phyloP scores from a whole-genome alignment of 2,329 filamentous ascomycete genomes.

The Penicillium sp. region DNA sequence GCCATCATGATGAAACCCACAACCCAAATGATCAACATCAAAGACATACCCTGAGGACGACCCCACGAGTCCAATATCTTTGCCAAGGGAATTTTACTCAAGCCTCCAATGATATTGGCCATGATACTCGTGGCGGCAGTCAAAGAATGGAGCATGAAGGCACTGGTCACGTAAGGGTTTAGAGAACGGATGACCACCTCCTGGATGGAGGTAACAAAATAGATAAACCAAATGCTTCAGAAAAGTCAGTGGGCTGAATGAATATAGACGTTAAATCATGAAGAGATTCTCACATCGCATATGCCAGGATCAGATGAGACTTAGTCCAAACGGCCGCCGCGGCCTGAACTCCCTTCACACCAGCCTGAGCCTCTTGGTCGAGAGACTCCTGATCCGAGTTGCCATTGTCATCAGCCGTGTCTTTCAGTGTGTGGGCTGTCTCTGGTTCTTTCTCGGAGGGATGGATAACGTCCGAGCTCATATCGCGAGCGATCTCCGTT shows the following conservation, averaged over 20 bases:
- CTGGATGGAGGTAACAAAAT: constrained; percentile 16
- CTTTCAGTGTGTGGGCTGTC: neutral
- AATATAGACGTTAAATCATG: neutral
- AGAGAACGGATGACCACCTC: constrained; percentile 12
- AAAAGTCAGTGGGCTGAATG: neutral
- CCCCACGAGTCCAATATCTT: constrained; percentile 22
- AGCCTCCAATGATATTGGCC: constrained; percentile 7
- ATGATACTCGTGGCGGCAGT: constrained; percentile 12
- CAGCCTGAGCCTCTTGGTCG: constrained; percentile 14
- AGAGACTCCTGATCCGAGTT: constrained; percentile 4
- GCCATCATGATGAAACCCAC: constrained; percentile 61
- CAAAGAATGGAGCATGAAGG: constrained; percentile 13
- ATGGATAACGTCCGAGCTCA: neutral
- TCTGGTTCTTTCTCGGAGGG: neutral
- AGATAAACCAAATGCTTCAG: constrained; percentile 14
- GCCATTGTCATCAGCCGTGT: neutral
- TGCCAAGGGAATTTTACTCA: constrained; percentile 16
- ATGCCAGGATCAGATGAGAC: constrained; percentile 11
- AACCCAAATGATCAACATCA: constrained; percentile 13
- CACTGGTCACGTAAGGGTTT: constrained; percentile 16
- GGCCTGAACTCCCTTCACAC: constrained; percentile 13
- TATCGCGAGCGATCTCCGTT: neutral
- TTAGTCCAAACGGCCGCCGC: constrained; percentile 11
- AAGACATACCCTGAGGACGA: constrained; percentile 12
- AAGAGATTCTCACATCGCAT: constrained; percentile 6